phyloP scores from a whole-genome alignment of 208 protist species.

The Wallacemonas sp. region DNA sequence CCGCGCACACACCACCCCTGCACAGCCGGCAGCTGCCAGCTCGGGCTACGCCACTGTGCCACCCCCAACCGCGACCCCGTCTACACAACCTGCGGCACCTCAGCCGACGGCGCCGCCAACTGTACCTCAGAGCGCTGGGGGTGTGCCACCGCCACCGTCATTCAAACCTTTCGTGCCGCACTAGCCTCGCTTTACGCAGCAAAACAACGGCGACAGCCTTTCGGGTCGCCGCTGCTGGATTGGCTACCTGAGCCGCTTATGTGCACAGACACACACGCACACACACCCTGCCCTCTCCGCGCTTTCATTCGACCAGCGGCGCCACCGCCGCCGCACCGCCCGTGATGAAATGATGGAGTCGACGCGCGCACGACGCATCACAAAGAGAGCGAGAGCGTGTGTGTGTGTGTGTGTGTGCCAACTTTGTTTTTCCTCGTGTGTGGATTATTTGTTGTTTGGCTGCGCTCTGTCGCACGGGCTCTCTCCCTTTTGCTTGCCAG shows the following conservation, averaged over 20 bases:
- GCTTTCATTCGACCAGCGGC: no score
- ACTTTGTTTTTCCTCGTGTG: neutral
- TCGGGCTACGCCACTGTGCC: no score
- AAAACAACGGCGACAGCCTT: neutral
- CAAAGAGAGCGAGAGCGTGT: no score
- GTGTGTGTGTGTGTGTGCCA: neutral
- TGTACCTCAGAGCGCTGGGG: no score
- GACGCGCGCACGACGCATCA: no score
- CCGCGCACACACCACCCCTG: neutral
- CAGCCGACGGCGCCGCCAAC: no score
- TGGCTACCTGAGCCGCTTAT: neutral
- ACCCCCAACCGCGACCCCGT: no score
- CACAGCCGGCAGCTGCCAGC: neutral
- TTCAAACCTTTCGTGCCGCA: slow-evolving; percentile 30
- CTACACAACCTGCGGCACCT: no score
- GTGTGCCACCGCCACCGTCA: slow-evolving; percentile 19
- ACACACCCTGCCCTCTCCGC: no score
- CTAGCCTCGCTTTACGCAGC: neutral
- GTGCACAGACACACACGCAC: neutral
- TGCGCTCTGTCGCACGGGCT: neutral
- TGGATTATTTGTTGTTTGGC: neutral
- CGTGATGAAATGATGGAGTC: no score
- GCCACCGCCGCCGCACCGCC: no score
- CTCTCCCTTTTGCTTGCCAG: no score
- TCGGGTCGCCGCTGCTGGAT: neutral